Evolutionary conservation across 2,329 filamentous ascomycete species (phyloP).

Genomic region (Epichloe brachyelytri): DNA sequence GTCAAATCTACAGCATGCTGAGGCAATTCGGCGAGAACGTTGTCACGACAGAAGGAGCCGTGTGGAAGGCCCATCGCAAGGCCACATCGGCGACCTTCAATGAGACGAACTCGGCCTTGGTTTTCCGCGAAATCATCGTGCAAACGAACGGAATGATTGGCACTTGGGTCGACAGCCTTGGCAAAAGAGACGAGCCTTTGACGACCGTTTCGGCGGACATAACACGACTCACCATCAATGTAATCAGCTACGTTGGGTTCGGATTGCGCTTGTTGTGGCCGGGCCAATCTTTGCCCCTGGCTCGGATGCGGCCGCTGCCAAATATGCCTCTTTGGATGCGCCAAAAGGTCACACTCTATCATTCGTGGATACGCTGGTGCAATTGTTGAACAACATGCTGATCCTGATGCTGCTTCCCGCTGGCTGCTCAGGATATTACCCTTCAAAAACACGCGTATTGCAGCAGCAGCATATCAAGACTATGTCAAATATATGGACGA

Average conservation of each 20-base stretch:
- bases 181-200: slow-evolving; percentile 28
- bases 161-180: slow-evolving; percentile 35
- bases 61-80: slow-evolving; percentile 64
- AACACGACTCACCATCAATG: slow-evolving; percentile 46
- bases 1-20: slow-evolving; percentile 23
- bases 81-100: slow-evolving; percentile 60
- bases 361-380: slow-evolving; percentile 50
- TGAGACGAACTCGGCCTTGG: slow-evolving; percentile 58
- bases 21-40: slow-evolving; percentile 55
- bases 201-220: slow-evolving; percentile 47
- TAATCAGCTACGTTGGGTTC: slow-evolving; percentile 58
- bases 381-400: slow-evolving; percentile 50
- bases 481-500: slow-evolving; percentile 59
- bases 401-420: slow-evolving; percentile 42
- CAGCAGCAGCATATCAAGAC: slow-evolving; percentile 44
- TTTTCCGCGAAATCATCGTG: slow-evolving; percentile 47
- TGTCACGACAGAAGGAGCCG: slow-evolving; percentile 52
- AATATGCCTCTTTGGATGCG: slow-evolving; percentile 34
- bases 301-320: slow-evolving; percentile 30
- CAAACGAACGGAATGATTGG: slow-evolving; percentile 51
- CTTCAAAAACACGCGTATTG: slow-evolving; percentile 35
- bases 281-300: slow-evolving; percentile 39
- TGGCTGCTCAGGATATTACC: slow-evolving; percentile 43
- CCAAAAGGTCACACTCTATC: slow-evolving; percentile 46
- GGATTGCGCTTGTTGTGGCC: slow-evolving; percentile 50